Percentiles rank a stretch among this genome's conserved stretches.
Conservation (phyloP, 2,329 filamentous ascomycete species). For the Neopestalotiopsis sp. region DNA sequence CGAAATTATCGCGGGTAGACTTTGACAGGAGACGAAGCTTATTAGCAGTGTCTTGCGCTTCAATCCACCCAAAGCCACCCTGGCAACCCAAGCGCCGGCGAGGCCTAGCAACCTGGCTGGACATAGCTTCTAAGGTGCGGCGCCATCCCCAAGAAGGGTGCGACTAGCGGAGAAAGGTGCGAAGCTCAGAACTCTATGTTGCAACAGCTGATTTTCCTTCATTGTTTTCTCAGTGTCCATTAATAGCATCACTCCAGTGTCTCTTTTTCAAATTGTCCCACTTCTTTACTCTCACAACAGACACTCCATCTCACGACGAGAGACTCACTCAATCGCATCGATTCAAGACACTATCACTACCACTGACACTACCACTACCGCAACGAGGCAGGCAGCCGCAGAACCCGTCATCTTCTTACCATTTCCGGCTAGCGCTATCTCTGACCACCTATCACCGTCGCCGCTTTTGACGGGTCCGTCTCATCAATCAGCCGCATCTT, state of each 20-base stretch:
- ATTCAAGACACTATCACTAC: too few species aligned
- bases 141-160: neutral
- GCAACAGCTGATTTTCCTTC: too few species aligned
- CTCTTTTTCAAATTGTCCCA: too few species aligned
- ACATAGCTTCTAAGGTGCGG: neutral
- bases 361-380: neutral
- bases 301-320: too few species aligned
- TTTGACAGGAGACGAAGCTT: neutral
- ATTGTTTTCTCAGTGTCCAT: too few species aligned
- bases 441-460: neutral
- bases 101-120: too few species aligned
- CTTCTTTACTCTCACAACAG: too few species aligned
- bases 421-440: neutral
- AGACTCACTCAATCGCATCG: too few species aligned
- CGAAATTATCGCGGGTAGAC: neutral
- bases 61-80: neutral
- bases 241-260: too few species aligned
- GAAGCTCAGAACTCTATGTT: too few species aligned
- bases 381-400: neutral
- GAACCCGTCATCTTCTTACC: neutral
- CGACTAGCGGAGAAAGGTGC: too few species aligned
- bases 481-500: slow-evolving; percentile 1
- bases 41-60: neutral
- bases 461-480: neutral
- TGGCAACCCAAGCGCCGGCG: too few species aligned